phyloP scores from a whole-genome alignment of 768 basidiomycete species.

The Lentinula raphanica region DNA sequence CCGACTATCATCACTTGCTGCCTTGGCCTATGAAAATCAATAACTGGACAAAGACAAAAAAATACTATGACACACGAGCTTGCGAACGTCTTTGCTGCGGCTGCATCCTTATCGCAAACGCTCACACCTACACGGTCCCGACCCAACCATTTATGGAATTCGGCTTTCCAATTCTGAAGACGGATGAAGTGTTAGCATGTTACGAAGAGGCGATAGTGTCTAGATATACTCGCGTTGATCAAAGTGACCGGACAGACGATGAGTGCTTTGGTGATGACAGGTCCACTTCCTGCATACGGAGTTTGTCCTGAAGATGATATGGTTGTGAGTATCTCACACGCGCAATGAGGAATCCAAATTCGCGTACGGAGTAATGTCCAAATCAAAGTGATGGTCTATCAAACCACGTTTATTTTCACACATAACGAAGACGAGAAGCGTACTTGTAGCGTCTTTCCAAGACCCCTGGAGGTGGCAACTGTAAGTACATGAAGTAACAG shows the following conservation, averaged over 20 bases:
- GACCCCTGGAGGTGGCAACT: conserved; percentile 50
- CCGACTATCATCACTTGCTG: conserved; percentile 91
- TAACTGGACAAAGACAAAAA: conserved; percentile 15
- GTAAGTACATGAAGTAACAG: conserved; percentile 9
- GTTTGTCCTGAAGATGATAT: conserved; percentile 61
- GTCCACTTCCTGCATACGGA: conserved; percentile 55
- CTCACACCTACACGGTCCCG: conserved; percentile 44
- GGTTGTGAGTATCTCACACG: not conserved
- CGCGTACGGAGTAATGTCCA: conserved; percentile 71
- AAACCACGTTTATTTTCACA: not conserved
- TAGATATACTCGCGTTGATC: conserved; percentile 52
- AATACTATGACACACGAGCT: not conserved
- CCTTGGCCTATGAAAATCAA: conserved; percentile 41
- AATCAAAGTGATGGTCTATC: conserved; percentile 82
- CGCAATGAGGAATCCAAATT: not conserved
- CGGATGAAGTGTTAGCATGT: not conserved
- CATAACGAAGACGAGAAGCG: not conserved
- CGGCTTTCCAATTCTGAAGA: conserved; percentile 85
- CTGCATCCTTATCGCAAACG: conserved; percentile 38
- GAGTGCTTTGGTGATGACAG: conserved; percentile 72
- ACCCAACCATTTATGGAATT: conserved; percentile 90
- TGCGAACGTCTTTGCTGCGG: conserved; percentile 12
- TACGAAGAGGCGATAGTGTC: too few species aligned
- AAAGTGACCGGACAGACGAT: conserved; percentile 94
- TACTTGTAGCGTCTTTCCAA: conserved; percentile 93